phyloP scores from a whole-genome alignment of 176 grass and related monocot species.

The Triticum urartu region DNA sequence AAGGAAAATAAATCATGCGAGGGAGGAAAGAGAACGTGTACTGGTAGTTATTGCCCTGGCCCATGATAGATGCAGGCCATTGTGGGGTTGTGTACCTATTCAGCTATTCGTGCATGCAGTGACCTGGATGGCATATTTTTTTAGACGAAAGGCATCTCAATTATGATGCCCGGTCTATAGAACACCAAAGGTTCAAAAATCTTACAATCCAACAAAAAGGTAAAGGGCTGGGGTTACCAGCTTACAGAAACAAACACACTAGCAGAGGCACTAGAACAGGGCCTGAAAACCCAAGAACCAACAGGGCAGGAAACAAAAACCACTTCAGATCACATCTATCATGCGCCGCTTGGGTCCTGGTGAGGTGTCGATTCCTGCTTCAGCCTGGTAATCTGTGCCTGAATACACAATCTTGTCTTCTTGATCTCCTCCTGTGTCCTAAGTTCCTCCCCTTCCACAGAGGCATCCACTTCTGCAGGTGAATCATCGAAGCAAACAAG shows the following conservation, averaged over 20 bases:
- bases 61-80: no score
- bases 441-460: neutral
- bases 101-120: no score
- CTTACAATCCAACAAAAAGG: neutral
- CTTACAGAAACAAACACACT: neutral
- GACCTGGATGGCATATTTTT: no score
- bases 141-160: no score
- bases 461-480: no score
- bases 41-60: no score
- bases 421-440: neutral
- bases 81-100: no score
- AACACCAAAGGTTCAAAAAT: neutral
- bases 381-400: neutral
- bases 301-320: no score
- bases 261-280: neutral
- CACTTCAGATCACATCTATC: neutral
- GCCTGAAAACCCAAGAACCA: neutral
- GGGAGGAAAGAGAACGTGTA: no score
- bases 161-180: neutral
- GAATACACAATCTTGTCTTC: neutral
- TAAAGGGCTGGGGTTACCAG: neutral
- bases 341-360: neutral
- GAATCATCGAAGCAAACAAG: no score
- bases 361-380: neutral
- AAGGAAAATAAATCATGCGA: no score